These are phyloP conservation scores for Soucietia sequanensis DNA, from an alignment of 805 yeast species.

Conservation along the genomic window DNA sequence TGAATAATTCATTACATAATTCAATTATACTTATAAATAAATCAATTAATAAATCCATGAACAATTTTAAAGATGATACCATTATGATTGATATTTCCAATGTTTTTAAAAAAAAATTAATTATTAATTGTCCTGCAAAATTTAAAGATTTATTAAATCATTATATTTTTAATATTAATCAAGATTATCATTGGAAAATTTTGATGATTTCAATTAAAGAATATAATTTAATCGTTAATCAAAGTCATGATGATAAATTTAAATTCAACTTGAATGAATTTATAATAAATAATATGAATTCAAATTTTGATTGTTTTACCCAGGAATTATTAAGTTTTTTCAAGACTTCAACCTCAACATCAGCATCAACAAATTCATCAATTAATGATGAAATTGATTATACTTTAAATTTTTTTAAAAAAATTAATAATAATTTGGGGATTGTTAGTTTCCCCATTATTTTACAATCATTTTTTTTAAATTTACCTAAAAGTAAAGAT, in stretches of 20 bases:
- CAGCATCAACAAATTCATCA: background rate
- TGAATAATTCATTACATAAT: conserved; percentile 48
- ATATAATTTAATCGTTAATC: conserved; percentile 27
- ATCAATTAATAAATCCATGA: conserved; percentile 20
- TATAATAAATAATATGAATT: conserved; percentile 13
- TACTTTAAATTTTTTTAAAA: conserved; percentile 2
- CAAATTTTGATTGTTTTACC: background rate
- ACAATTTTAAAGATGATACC: no score
- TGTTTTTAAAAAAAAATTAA: conserved; percentile 46
- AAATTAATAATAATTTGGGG: conserved; percentile 51
- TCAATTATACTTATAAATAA: conserved; percentile 53
- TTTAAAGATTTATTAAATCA: conserved; percentile 50
- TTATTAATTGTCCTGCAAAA: conserved; percentile 51
- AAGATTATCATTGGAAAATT: conserved; percentile 43
- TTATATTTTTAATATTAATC: conserved; percentile 43
- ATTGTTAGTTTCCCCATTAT: conserved; percentile 50
- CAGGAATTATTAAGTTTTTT: background rate
- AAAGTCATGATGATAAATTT: background rate
- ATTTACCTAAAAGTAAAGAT: no score
- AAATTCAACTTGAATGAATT: conserved; percentile 14
- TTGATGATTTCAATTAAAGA: conserved; percentile 49
- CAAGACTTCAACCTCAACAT: background rate
- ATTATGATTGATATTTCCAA: conserved; percentile 28
- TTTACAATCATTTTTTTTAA: conserved; percentile 34
- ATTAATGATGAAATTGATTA: no score